A percentile compares a stretch with the other conserved stretches of the same genome.
Evolutionary conservation across 345 rosid species (phyloP).

Genomic region (Brassica nigra): DNA sequence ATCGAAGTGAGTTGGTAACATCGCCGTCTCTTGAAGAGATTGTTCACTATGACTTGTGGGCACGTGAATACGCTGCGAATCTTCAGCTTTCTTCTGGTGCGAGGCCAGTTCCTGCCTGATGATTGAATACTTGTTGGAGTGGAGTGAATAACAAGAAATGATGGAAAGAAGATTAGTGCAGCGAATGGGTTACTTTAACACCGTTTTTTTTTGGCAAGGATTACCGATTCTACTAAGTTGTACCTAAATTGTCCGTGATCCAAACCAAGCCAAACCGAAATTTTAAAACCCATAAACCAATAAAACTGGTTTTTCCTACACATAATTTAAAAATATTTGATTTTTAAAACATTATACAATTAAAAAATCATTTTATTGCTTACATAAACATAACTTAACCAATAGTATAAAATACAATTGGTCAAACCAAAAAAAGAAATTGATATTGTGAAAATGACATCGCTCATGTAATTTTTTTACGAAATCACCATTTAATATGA

Average conservation of each 20-base stretch:
- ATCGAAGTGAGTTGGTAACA: slow-evolving; percentile 64
- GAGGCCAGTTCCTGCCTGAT: slow-evolving; percentile 50
- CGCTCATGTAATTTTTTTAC: too few relatives aligned
- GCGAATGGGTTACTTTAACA: not conserved
- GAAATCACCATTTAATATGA: too few relatives aligned
- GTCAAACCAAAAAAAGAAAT: not conserved
- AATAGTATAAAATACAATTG: not conserved
- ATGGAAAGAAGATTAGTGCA: not conserved
- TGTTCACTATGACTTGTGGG: slow-evolving; percentile 88
- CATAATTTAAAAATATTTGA: not conserved
- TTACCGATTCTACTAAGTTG: slow-evolving; percentile 13
- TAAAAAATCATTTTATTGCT: not conserved
- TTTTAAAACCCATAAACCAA: slow-evolving; percentile 6
- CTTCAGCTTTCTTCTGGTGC: slow-evolving; percentile 50
- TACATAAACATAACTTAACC: not conserved
- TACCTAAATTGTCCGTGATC: slow-evolving; percentile 27
- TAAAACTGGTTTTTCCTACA: not conserved
- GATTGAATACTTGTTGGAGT: not conserved
- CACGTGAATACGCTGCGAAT: slow-evolving; percentile 67
- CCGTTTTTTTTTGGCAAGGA: slow-evolving; percentile 32
- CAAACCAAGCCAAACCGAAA: slow-evolving; percentile 12
- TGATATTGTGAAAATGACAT: not conserved
- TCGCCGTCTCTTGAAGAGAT: slow-evolving; percentile 87
- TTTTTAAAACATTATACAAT: not conserved
- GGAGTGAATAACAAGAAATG: not conserved